phyloP scores from a whole-genome alignment of 2,329 filamentous ascomycete genomes.

The Clarireedia homoeocarpa region DNA sequence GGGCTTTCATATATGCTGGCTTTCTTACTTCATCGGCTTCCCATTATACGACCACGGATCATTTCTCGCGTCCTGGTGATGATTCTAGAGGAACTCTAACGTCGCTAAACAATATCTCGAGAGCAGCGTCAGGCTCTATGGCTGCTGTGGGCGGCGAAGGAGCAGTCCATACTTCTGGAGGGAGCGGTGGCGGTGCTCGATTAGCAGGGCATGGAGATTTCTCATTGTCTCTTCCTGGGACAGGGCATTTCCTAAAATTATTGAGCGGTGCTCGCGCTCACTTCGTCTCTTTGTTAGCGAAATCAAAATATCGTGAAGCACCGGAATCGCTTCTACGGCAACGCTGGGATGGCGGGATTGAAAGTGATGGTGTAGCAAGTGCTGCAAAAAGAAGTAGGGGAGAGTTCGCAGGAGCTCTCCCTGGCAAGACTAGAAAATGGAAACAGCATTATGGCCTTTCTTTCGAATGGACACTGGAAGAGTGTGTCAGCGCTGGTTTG shows the following conservation, averaged over 20 bases:
- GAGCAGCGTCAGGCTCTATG: conserved; percentile 59
- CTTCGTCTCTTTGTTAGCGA: conserved; percentile 49
- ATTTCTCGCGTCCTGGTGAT: conserved; percentile 35
- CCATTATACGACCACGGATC: conserved; percentile 31
- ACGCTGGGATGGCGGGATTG: conserved; percentile 63
- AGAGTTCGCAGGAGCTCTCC: conserved; percentile 48
- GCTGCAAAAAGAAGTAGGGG: conserved; percentile 44
- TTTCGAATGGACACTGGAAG: conserved; percentile 65
- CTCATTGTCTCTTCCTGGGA: conserved; percentile 57
- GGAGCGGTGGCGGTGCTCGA: conserved; percentile 32
- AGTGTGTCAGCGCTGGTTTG: conserved; percentile 61
- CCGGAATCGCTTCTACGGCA: conserved; percentile 55
- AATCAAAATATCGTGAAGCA: conserved; percentile 54
- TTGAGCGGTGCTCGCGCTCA: conserved; percentile 53
- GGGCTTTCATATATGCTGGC: conserved; percentile 55
- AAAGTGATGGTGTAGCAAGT: conserved; percentile 36
- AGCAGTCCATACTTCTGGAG: conserved; percentile 56
- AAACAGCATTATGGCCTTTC: conserved; percentile 59
- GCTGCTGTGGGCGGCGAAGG: conserved; percentile 62
- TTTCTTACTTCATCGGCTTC: conserved; percentile 51
- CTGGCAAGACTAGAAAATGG: conserved; percentile 61
- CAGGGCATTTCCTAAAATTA: conserved; percentile 60
- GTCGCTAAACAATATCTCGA: conserved; percentile 54
- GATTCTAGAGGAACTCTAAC: conserved; percentile 42
- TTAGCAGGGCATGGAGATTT: conserved; percentile 28